Percentiles rank a stretch among this genome's conserved stretches.
Conservation (phyloP, 768 basidiomycete species). For the Suillus spraguei region DNA sequence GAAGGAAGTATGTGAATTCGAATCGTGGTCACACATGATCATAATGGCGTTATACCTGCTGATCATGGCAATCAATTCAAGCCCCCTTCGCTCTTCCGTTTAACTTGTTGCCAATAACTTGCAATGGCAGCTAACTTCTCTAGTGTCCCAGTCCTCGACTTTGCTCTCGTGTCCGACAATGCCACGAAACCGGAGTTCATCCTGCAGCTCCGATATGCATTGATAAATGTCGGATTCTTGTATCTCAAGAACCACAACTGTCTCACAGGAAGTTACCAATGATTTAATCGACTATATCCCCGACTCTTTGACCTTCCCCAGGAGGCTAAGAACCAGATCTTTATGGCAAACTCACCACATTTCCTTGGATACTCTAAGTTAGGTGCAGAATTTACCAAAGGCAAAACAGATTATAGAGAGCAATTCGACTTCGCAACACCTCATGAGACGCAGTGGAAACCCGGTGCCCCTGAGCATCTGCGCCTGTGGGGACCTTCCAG, state of each 20-base stretch:
- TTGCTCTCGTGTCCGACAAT: conserved; percentile 46
- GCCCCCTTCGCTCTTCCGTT: not conserved
- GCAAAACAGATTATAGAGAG: conserved; percentile 70
- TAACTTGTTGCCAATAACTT: not conserved
- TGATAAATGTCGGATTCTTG: conserved; percentile 82
- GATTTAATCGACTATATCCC: conserved; percentile 58
- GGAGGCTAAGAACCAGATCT: conserved; percentile 61
- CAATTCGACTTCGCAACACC: conserved; percentile 82
- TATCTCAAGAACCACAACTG: conserved; percentile 72
- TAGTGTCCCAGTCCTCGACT: conserved; percentile 73
- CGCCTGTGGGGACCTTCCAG: conserved; percentile 78
- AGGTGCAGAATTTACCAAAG: conserved; percentile 77
- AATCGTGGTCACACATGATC: conserved; percentile 12
- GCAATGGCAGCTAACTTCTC: conserved; percentile 50
- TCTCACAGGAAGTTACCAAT: conserved; percentile 49
- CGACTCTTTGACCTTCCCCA: conserved; percentile 71
- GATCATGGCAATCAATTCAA: conserved; percentile 20
- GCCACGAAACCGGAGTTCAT: conserved; percentile 56
- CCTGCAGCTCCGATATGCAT: conserved; percentile 63
- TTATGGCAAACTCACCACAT: conserved; percentile 74
- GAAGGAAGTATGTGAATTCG: not conserved
- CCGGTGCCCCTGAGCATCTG: conserved; percentile 65
- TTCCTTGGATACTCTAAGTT: conserved; percentile 79
- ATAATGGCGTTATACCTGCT: conserved; percentile 22
- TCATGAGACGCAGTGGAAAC: conserved; percentile 60